phyloP scores from a whole-genome alignment of 2,329 filamentous ascomycete genomes.

The Thelonectria olida region DNA sequence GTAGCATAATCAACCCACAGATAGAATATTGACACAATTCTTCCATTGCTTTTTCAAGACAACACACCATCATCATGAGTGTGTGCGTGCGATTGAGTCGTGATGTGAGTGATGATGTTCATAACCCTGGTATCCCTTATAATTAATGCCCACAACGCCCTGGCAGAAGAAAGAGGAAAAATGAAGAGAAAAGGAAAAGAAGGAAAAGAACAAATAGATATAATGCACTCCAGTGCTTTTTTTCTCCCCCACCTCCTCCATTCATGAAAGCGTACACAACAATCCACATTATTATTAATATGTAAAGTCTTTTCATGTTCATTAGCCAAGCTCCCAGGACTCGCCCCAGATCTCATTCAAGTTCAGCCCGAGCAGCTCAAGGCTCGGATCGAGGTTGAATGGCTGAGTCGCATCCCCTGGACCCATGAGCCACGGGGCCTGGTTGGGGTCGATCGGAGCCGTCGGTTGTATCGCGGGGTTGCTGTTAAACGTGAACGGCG shows the following conservation, averaged over 20 bases:
- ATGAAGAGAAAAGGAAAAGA: constrained; percentile 1
- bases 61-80: constrained; percentile 8
- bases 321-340: constrained; percentile 53
- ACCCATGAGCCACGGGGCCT: constrained; percentile 47
- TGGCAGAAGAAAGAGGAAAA: constrained; percentile 14
- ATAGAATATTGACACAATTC: background rate
- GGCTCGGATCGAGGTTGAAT: constrained; percentile 62
- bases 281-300: constrained; percentile 36
- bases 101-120: constrained; percentile 16
- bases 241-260: background rate
- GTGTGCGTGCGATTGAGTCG: constrained; percentile 33
- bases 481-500: constrained; percentile 49
- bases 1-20: constrained; percentile 15
- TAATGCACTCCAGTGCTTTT: background rate
- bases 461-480: constrained; percentile 44
- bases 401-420: constrained; percentile 45
- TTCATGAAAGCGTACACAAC: constrained; percentile 8
- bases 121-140: constrained; percentile 33
- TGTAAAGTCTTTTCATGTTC: constrained; percentile 19
- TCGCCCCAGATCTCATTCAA: constrained; percentile 66
- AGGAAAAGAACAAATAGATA: constrained; percentile 1
- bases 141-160: constrained; percentile 9
- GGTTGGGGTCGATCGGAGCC: constrained; percentile 46
- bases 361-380: constrained; percentile 63
- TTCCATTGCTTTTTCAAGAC: constrained; percentile 6